Percentiles rank a stretch among this genome's conserved stretches.
Conservation (phyloP, 1,284 basidiomycete genomes). For the Xerocomus minutiporus region DNA sequence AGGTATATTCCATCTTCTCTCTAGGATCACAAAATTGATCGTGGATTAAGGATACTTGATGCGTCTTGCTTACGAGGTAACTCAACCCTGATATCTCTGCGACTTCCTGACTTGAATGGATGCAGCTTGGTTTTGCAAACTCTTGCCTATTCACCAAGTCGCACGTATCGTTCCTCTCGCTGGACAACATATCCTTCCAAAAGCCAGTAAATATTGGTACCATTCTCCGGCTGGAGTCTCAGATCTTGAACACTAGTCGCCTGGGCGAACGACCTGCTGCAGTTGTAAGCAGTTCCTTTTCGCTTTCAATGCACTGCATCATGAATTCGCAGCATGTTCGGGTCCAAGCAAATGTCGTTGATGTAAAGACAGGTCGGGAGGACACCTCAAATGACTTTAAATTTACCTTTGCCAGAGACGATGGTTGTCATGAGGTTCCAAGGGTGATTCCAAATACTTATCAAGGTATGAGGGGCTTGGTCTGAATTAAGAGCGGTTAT, state of each 20-base stretch:
- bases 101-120: background rate
- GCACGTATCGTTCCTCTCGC: conserved; percentile 67
- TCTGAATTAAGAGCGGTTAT: background rate
- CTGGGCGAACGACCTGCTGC: conserved; percentile 43
- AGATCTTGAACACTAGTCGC: conserved; percentile 54
- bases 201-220: conserved; percentile 81
- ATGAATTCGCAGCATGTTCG: conserved; percentile 52
- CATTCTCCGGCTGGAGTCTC: conserved; percentile 67
- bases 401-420: conserved; percentile 58
- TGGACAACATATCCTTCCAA: conserved; percentile 76
- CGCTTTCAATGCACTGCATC: background rate
- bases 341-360: conserved; percentile 73
- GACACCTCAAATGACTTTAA: conserved; percentile 68
- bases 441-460: conserved; percentile 71
- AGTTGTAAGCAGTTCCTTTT: conserved; percentile 41
- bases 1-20: conserved; percentile 31
- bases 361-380: conserved; percentile 65
- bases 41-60: conserved; percentile 44
- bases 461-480: conserved; percentile 41
- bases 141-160: conserved; percentile 66
- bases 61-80: conserved; percentile 66
- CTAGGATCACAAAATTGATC: background rate
- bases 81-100: conserved; percentile 4
- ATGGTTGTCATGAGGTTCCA: conserved; percentile 40
- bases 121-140: conserved; percentile 71